Percentiles rank a stretch among this genome's conserved stretches.
These are phyloP conservation scores for Lactuca sativa DNA, from an alignment of 129 eudicot species.

Conservation along the genomic window DNA sequence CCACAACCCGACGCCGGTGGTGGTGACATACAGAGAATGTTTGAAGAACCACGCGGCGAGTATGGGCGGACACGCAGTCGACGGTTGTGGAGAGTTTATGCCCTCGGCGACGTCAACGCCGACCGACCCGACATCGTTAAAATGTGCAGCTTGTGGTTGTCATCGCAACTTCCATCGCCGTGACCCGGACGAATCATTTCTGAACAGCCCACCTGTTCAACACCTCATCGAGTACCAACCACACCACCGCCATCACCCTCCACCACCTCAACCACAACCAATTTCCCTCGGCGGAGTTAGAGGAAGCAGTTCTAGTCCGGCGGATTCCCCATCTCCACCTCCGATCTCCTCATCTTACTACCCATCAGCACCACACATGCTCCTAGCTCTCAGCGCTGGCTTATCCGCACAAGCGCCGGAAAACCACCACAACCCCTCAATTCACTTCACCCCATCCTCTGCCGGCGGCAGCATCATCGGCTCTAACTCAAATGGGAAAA, in stretches of 20 bases:
- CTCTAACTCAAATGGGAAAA: slow-evolving; percentile 40
- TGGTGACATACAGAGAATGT: slow-evolving; percentile 68
- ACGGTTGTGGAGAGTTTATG: slow-evolving; percentile 95
- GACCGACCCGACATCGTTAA: slow-evolving; percentile 71
- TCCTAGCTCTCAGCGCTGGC: slow-evolving; percentile 69
- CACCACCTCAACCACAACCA: slow-evolving; percentile 44
- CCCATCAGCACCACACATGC: slow-evolving; percentile 92
- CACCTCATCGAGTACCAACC: slow-evolving; percentile 65
- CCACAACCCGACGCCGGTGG: slow-evolving; percentile 39
- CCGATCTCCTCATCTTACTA: slow-evolving; percentile 88
- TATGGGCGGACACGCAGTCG: slow-evolving; percentile 91
- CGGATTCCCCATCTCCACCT: slow-evolving; percentile 78
- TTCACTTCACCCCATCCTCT: slow-evolving; percentile 1
- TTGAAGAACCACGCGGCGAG: slow-evolving; percentile 91
- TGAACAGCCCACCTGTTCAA: slow-evolving; percentile 22
- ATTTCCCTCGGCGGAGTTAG: slow-evolving; percentile 35
- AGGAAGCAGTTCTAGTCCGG: slow-evolving; percentile 35
- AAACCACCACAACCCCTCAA: slow-evolving; percentile 19
- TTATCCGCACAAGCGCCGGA: slow-evolving; percentile 32
- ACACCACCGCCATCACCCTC: slow-evolving; percentile 85
- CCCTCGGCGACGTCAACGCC: slow-evolving; percentile 58
- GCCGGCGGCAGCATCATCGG: slow-evolving; percentile 1
- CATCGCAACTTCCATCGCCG: slow-evolving; percentile 99
- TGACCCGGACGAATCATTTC: slow-evolving; percentile 57
- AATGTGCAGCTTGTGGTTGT: slow-evolving; percentile 95